Percentiles rank a stretch among this genome's conserved stretches.
Conservation (phyloP, 352 stramenopile genomes). For the Globisporangium cystogenes region DNA sequence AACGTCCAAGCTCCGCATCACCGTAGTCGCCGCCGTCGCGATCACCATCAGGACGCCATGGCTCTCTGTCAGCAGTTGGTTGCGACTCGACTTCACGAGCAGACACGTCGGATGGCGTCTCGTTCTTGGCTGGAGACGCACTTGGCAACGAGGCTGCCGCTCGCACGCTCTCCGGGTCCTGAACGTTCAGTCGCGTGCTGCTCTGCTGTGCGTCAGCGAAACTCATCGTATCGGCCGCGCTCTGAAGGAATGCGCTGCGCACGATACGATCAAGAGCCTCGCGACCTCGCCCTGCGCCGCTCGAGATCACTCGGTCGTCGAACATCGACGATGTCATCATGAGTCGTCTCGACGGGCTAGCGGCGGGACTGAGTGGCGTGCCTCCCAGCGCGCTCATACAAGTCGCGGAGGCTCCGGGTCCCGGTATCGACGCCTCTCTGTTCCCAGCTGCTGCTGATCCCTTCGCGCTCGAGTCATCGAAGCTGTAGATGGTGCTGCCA, state of each 20-base stretch:
- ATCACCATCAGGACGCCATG: not conserved
- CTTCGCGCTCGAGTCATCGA: constrained; percentile 11
- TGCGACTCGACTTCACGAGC: not conserved
- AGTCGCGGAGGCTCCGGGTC: not conserved
- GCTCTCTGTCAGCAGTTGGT: not conserved
- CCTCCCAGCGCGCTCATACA: constrained; percentile 1
- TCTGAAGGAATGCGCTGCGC: constrained; percentile 36
- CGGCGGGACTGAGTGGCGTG: not conserved
- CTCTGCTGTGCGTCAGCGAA: not conserved
- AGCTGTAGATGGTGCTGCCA: constrained; percentile 26
- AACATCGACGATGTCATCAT: constrained; percentile 30
- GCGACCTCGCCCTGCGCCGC: constrained; percentile 35
- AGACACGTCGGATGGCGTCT: not conserved
- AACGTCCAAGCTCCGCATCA: not conserved
- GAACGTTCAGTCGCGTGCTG: not conserved
- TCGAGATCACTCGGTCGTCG: constrained; percentile 35
- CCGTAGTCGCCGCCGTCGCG: not conserved
- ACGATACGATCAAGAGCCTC: constrained; percentile 55
- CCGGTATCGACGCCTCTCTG: not conserved
- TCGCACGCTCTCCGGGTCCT: not conserved
- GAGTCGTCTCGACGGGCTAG: constrained; percentile 9
- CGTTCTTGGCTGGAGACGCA: not conserved
- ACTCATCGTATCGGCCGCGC: constrained; percentile 6
- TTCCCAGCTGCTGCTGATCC: not conserved
- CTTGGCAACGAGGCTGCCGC: not conserved